phyloP scores from a whole-genome alignment of 2,329 filamentous ascomycete genomes.

The Sporothrix inflata region DNA sequence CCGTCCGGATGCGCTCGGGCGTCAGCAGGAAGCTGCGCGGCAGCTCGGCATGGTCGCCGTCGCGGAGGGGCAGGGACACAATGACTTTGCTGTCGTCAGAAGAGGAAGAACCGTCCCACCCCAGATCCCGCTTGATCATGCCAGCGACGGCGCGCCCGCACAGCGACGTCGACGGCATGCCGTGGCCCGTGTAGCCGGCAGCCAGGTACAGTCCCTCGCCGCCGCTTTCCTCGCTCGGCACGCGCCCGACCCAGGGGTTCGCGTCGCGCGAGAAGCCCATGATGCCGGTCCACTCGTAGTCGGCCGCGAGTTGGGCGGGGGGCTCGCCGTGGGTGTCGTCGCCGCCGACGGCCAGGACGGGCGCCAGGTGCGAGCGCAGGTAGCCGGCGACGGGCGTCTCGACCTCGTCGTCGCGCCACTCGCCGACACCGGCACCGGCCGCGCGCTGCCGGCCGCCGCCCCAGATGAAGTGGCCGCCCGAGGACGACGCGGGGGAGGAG shows the following conservation, averaged over 20 bases:
- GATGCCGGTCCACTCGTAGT: slow-evolving; percentile 76
- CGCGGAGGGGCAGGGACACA: slow-evolving; percentile 25
- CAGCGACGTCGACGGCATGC: slow-evolving; percentile 74
- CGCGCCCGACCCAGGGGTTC: slow-evolving; percentile 69
- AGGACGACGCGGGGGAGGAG: not conserved
- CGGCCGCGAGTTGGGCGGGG: slow-evolving; percentile 50
- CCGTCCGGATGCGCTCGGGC: slow-evolving; percentile 27
- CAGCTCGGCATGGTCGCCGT: slow-evolving; percentile 35
- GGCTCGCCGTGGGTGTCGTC: slow-evolving; percentile 17
- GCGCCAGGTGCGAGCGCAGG: slow-evolving; percentile 52
- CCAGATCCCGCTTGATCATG: slow-evolving; percentile 52
- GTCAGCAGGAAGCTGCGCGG: slow-evolving; percentile 29
- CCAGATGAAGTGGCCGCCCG: slow-evolving; percentile 65
- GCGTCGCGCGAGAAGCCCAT: slow-evolving; percentile 75
- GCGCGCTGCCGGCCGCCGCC: slow-evolving; percentile 69
- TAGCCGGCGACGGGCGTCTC: slow-evolving; percentile 55
- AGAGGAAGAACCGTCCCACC: not conserved
- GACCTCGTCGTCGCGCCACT: slow-evolving; percentile 44
- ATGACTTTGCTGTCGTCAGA: slow-evolving; percentile 33
- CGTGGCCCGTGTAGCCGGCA: slow-evolving; percentile 73
- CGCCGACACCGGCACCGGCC: slow-evolving; percentile 48
- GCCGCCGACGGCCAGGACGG: slow-evolving; percentile 48
- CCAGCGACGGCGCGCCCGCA: slow-evolving; percentile 66
- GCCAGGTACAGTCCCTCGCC: slow-evolving; percentile 65
- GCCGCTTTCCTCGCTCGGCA: slow-evolving; percentile 50